Conservation (phyloP, 2,329 filamentous ascomycete species). For the Hypoxylon sp. region DNA sequence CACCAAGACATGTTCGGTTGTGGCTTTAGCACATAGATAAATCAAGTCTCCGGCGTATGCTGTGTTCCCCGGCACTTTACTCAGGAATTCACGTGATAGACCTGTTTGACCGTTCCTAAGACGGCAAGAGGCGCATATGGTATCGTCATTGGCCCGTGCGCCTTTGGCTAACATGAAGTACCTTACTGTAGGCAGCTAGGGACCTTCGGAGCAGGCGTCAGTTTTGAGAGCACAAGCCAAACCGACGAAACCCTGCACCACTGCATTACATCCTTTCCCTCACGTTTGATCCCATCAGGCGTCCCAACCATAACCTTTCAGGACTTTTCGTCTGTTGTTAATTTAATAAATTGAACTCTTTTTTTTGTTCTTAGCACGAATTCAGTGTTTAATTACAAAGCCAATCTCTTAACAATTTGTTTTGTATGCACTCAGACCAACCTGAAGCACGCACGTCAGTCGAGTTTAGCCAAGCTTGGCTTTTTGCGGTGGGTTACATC, state of each 20-base stretch:
- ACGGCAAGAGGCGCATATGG: slow-evolving; percentile 20
- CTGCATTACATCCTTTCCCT: slow-evolving; percentile 45
- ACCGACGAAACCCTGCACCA: slow-evolving; percentile 40
- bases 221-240: slow-evolving; percentile 30
- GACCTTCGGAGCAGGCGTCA: slow-evolving; percentile 33
- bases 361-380: slow-evolving; percentile 1
- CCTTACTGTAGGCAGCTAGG: slow-evolving; percentile 10
- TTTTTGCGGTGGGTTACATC: slow-evolving; percentile 47
- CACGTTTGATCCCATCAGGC: slow-evolving; percentile 30
- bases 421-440: slow-evolving; percentile 25
- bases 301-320: slow-evolving; percentile 18
- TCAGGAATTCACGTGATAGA: slow-evolving; percentile 17
- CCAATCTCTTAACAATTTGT: background rate
- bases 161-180: slow-evolving; percentile 3
- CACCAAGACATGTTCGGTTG: slow-evolving; percentile 8
- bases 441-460: slow-evolving; percentile 34
- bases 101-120: slow-evolving; percentile 3
- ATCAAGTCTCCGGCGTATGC: background rate
- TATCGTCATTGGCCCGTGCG: slow-evolving; percentile 45
- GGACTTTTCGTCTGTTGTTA: slow-evolving; percentile 8
- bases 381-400: background rate
- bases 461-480: slow-evolving; percentile 41
- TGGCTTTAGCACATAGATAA: background rate
- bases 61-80: background rate
- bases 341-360: slow-evolving; percentile 24